A percentile compares a stretch with the other conserved stretches of the same genome.
Conservation (phyloP, 805 yeast species). For the Yamadazyma olivae region DNA sequence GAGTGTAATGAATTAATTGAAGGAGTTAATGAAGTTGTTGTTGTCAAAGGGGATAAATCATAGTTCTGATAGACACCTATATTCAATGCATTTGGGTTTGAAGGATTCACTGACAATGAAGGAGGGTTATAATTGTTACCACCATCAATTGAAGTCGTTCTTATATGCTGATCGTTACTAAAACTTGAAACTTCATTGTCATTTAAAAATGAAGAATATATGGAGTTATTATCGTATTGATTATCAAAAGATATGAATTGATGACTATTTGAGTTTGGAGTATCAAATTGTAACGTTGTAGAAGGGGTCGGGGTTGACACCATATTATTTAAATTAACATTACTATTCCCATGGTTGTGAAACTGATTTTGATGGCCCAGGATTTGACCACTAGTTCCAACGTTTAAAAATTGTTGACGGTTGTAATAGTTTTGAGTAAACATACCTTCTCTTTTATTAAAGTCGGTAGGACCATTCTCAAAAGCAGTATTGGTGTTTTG, state of each 20-base stretch:
- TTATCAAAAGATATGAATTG: constrained; percentile 4
- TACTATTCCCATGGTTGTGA: not conserved
- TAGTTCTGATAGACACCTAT: constrained; percentile 4
- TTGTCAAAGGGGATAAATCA: constrained; percentile 41
- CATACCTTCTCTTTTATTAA: constrained; percentile 7
- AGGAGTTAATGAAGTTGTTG: constrained; percentile 42
- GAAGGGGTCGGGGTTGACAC: constrained; percentile 7
- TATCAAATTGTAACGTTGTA: constrained; percentile 1
- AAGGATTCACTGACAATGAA: constrained; percentile 6
- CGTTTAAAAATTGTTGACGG: constrained; percentile 3
- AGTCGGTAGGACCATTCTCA: not conserved
- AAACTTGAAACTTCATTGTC: constrained; percentile 9
- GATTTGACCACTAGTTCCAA: constrained; percentile 1
- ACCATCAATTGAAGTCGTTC: constrained; percentile 15
- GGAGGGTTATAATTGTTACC: constrained; percentile 7
- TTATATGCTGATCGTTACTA: constrained; percentile 11
- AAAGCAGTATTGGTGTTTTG: constrained; percentile 1
- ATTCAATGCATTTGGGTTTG: constrained; percentile 6
- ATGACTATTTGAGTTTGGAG: constrained; percentile 8
- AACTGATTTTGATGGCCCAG: constrained; percentile 1
- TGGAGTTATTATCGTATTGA: constrained; percentile 7
- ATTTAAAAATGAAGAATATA: constrained; percentile 11
- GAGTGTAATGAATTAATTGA: constrained; percentile 39
- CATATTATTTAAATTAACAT: not conserved
- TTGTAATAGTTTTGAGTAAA: constrained; percentile 12